Evolutionary conservation across 805 yeast genomes (phyloP).

Genomic region (Ogataea siamensis): DNA sequence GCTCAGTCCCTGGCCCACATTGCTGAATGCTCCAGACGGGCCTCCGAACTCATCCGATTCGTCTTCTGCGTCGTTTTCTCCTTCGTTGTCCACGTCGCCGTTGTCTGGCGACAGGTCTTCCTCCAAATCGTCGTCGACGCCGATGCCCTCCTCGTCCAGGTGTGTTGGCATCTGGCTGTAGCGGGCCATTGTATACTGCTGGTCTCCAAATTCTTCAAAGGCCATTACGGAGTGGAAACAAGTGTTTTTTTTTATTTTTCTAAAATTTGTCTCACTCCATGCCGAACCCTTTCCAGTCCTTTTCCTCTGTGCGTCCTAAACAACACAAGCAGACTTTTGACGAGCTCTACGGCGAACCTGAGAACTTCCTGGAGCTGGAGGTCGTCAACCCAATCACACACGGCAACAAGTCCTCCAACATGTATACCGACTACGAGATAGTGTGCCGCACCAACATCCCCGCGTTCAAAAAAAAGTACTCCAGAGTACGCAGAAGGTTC

Average conservation of each 20-base stretch:
- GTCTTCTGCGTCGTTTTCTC: constrained; percentile 36
- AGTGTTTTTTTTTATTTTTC: constrained; percentile 2
- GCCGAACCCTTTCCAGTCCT: constrained; percentile 35
- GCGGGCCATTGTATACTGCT: constrained; percentile 14
- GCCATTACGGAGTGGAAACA: constrained; percentile 17
- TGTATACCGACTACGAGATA: constrained; percentile 91
- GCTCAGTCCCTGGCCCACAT: constrained; percentile 88
- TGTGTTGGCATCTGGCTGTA: constrained; percentile 15
- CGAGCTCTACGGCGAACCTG: constrained; percentile 91
- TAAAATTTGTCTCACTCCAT: constrained; percentile 2
- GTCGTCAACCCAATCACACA: constrained; percentile 82
- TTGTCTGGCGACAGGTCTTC: constrained; percentile 32
- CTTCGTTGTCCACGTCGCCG: constrained; percentile 29
- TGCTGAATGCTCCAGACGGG: constrained; percentile 44
- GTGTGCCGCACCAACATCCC: constrained; percentile 90
- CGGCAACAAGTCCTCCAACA: constrained; percentile 46
- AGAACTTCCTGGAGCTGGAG: constrained; percentile 88
- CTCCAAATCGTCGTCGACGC: constrained; percentile 27
- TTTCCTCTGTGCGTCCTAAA: constrained; percentile 26
- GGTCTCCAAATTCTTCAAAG: constrained; percentile 19
- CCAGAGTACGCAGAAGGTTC: constrained; percentile 80
- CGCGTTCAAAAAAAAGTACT: constrained; percentile 62
- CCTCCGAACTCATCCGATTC: constrained; percentile 39
- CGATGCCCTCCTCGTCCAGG: constrained; percentile 18
- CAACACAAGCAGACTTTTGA: constrained; percentile 60